Conservation (phyloP, 805 yeast genomes). For the Teunomyces kruisii region DNA sequence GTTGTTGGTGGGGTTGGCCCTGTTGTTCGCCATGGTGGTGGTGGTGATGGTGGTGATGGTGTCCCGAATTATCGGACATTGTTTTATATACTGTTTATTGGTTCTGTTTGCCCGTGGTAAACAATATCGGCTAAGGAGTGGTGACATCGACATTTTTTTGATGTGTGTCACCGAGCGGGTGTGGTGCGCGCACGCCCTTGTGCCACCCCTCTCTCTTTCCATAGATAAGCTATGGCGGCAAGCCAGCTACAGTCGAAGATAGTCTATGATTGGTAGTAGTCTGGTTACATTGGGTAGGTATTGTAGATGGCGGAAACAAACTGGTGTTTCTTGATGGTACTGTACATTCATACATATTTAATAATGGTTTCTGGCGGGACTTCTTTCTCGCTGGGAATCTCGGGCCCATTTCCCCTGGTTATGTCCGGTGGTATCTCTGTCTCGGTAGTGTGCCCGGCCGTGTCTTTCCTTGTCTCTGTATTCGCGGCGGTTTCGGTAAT, state of each 20-base stretch:
- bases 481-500: neutral
- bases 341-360: no score
- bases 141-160: neutral
- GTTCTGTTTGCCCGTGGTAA: neutral
- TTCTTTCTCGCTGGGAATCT: slow-evolving; percentile 8
- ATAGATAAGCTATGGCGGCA: no score
- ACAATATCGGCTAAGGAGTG: neutral
- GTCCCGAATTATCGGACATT: slow-evolving; percentile 1
- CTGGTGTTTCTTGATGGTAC: no score
- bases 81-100: neutral
- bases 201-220: no score
- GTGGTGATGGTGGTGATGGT: slow-evolving; percentile 16
- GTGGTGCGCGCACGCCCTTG: neutral
- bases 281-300: no score
- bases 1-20: slow-evolving; percentile 1
- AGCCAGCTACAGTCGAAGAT: no score
- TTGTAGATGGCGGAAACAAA: no score
- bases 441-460: slow-evolving; percentile 3
- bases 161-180: neutral
- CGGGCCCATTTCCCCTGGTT: neutral
- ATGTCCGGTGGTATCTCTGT: neutral
- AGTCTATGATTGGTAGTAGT: no score
- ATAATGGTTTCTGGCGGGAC: neutral
- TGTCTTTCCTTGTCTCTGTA: slow-evolving; percentile 2
- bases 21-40: slow-evolving; percentile 13